phyloP scores from a whole-genome alignment of 2,329 filamentous ascomycete genomes.

The Cytospora mali region DNA sequence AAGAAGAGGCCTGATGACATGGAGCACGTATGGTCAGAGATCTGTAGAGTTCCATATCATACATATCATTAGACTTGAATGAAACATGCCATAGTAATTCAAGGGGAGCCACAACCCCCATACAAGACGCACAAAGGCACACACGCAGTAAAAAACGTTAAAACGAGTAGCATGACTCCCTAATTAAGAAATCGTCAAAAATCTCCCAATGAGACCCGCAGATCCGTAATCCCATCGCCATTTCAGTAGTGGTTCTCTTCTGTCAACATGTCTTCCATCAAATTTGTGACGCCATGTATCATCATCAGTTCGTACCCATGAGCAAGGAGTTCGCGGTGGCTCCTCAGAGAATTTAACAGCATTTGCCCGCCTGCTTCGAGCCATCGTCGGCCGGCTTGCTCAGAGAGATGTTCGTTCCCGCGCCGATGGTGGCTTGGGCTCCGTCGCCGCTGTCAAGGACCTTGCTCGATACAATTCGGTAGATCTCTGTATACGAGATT shows the following conservation, averaged over 20 bases:
- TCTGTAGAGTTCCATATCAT: not conserved
- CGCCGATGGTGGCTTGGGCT: slow-evolving; percentile 75
- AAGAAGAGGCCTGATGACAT: not conserved
- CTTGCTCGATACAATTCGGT: slow-evolving; percentile 98
- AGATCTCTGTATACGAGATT: slow-evolving; percentile 80
- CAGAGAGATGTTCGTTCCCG: slow-evolving; percentile 82
- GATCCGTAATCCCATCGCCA: slow-evolving; percentile 27
- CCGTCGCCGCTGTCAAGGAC: slow-evolving; percentile 88
- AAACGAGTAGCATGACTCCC: slow-evolving; percentile 32
- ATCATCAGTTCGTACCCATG: slow-evolving; percentile 39
- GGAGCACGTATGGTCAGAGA: not conserved
- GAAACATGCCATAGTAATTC: slow-evolving; percentile 9
- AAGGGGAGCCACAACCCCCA: not conserved
- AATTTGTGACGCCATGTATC: slow-evolving; percentile 40
- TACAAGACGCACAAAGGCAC: slow-evolving; percentile 19
- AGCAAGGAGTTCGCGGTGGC: slow-evolving; percentile 27
- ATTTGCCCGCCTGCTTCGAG: slow-evolving; percentile 77
- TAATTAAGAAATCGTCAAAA: slow-evolving; percentile 30
- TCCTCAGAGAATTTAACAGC: slow-evolving; percentile 62
- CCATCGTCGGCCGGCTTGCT: slow-evolving; percentile 79
- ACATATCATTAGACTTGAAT: slow-evolving; percentile 17
- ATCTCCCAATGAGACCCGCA: slow-evolving; percentile 25
- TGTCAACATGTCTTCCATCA: slow-evolving; percentile 32
- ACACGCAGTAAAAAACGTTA: slow-evolving; percentile 26
- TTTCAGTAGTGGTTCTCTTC: slow-evolving; percentile 26